Evolutionary conservation across 352 stramenopile genomes (phyloP), one percentile per base, ranked within the genome.

Genomic region (Phytophthora chlamydospora): DNA sequence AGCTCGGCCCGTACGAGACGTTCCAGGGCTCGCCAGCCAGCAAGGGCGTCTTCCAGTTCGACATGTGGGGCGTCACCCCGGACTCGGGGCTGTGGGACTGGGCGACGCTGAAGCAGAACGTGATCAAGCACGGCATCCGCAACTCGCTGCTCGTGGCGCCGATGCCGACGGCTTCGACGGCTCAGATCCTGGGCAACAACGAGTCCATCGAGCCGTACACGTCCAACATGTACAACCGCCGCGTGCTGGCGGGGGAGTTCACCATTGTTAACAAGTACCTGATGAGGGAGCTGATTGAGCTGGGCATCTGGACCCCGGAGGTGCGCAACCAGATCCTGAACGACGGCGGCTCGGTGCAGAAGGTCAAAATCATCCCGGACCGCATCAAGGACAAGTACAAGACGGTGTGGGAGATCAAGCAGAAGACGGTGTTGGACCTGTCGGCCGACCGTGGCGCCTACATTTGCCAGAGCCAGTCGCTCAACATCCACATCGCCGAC

Each of bases 341-440:
- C 59, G 94, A 99, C 68, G 76, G 93, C 57, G 98, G 97, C 31
- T 98, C 89, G 2, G 90, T 99, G 24, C 97, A 99, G 75, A 94
- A 96, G 52, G 87, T 98, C 21, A 73, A 75, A n/a, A 58, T 48
- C 21, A 91, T 97, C 40, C 91, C 94, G 14, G 67, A 83, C 19
- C 52, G 84, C 19, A 74, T 97, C 59, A 95, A 97, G 64, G 93
- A 98, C 27, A 93, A 99, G 21, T 99, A 99, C 91, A 99, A 99
- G 84, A 99, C 98, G 3, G 97, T 99, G 52, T 99, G 97, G 97
- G 98, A 99, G 76, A 99, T 99, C 83, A 98, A 98, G 72, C 97
- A 99, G 76, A 96, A 97, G 70, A 62, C 86, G 10, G 91, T 99
- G 58, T 79, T 99, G 38, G 97, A 99, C 66, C 91, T 99, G 86